These are phyloP conservation scores for Chalara sp. DNA, from an alignment of 2,329 filamentous ascomycete genomes.

Conservation along the genomic window DNA sequence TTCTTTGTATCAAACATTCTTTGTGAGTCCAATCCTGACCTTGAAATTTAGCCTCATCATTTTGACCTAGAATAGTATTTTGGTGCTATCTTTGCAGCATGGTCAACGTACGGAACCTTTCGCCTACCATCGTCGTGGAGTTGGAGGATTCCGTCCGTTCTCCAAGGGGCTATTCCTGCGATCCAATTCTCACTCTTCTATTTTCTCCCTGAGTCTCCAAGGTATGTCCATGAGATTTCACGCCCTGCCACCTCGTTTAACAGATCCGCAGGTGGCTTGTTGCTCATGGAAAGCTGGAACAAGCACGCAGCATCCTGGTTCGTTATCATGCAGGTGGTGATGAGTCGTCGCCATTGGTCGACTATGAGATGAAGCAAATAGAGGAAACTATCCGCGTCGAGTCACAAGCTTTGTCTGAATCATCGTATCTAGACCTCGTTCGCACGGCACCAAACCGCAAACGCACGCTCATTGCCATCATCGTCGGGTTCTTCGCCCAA, in stretches of 20 bases:
- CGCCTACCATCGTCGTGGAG: slow-evolving; percentile 12
- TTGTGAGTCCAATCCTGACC: not conserved
- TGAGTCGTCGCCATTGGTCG: slow-evolving; percentile 32
- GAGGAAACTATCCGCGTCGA: slow-evolving; percentile 39
- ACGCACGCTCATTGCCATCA: not conserved
- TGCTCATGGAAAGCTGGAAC: slow-evolving; percentile 40
- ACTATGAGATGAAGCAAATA: slow-evolving; percentile 44
- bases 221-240: too few relatives aligned
- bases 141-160: slow-evolving; percentile 20
- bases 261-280: slow-evolving; percentile 31
- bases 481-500: not conserved
- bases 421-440: not conserved
- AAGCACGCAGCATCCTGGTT: slow-evolving; percentile 44
- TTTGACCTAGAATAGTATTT: slow-evolving; percentile 16
- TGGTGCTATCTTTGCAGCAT: slow-evolving; percentile 35
- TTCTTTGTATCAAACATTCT: not conserved
- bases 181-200: slow-evolving; percentile 24
- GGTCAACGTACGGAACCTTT: slow-evolving; percentile 34
- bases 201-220: slow-evolving; percentile 6
- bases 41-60: not conserved
- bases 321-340: slow-evolving; percentile 46
- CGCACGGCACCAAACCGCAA: not conserved
- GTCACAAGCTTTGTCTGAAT: slow-evolving; percentile 10
- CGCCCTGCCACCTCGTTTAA: too few relatives aligned
- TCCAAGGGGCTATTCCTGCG: slow-evolving; percentile 38